Evolutionary conservation across 75 land plant species (phyloP).

Genomic region (Ceratopteris richardii): DNA sequence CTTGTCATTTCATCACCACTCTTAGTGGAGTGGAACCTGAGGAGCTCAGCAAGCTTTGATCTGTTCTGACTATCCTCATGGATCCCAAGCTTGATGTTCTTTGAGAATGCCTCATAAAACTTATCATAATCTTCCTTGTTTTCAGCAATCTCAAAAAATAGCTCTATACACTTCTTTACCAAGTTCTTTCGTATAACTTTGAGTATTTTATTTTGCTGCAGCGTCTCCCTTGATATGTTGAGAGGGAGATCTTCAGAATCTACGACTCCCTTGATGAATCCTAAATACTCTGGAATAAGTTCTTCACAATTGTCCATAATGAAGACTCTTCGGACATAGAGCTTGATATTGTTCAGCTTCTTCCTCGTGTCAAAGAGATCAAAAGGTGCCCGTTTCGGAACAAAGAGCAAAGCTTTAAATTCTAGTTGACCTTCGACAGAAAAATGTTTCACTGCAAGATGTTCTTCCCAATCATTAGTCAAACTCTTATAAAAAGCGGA

Average conservation of each 20-base stretch:
- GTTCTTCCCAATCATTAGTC: conserved; percentile 74
- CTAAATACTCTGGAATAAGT: conserved; percentile 58
- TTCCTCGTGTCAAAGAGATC: conserved; percentile 66
- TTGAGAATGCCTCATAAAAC: conserved; percentile 22
- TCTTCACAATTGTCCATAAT: conserved; percentile 73
- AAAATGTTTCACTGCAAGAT: conserved; percentile 67
- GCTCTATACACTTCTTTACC: conserved; percentile 25
- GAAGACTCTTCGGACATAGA: conserved; percentile 69
- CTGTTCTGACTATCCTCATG: conserved; percentile 28
- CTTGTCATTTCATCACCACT: conserved; percentile 25
- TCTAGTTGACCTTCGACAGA: conserved; percentile 65
- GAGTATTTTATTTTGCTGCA: conserved; percentile 64
- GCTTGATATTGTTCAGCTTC: conserved; percentile 82
- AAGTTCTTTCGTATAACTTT: conserved; percentile 28
- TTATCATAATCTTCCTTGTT: conserved; percentile 30
- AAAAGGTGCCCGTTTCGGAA: conserved; percentile 51
- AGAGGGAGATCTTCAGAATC: conserved; percentile 70
- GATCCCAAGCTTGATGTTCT: conserved; percentile 21
- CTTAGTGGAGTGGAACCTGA: conserved; percentile 30
- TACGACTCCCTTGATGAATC: conserved; percentile 57
- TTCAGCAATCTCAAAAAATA: conserved; percentile 27
- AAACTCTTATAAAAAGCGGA: conserved; percentile 61
- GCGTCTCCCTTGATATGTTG: conserved; percentile 70
- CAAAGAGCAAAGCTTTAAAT: conserved; percentile 52
- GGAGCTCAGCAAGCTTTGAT: conserved; percentile 16